These are phyloP conservation scores for Macrophomina phaseolina DNA, from an alignment of 2,329 filamentous ascomycete genomes.

Conservation along the genomic window DNA sequence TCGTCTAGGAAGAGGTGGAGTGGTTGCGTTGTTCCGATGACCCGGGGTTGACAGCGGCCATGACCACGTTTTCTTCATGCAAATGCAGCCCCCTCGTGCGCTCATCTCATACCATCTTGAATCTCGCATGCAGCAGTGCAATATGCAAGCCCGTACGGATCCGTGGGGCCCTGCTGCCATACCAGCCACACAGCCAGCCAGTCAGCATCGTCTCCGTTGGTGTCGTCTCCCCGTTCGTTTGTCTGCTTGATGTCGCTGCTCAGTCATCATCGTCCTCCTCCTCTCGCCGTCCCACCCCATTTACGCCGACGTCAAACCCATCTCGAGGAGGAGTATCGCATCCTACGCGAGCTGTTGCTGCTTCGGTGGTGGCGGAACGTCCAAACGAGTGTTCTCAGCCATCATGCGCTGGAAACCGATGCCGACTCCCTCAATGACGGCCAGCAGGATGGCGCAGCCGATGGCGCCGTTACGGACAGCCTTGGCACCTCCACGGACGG, in stretches of 20 bases:
- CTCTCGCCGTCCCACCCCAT: neutral
- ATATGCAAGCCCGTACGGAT: slow-evolving; percentile 5
- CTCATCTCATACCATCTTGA: slow-evolving; percentile 23
- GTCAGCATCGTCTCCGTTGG: neutral
- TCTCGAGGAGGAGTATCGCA: slow-evolving; percentile 22
- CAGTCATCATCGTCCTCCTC: neutral
- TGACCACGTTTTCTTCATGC: slow-evolving; percentile 26
- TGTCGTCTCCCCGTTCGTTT: slow-evolving; percentile 1
- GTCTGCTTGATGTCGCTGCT: neutral
- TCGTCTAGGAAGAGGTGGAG: slow-evolving; percentile 10
- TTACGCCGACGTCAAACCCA: slow-evolving; percentile 24
- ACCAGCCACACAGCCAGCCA: neutral
- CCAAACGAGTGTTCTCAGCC: slow-evolving; percentile 84
- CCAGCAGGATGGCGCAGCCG: slow-evolving; percentile 90
- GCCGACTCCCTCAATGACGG: slow-evolving; percentile 95
- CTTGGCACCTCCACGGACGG: slow-evolving; percentile 88
- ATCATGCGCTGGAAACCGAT: slow-evolving; percentile 96
- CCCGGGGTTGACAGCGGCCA: neutral
- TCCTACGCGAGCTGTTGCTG: slow-evolving; percentile 28
- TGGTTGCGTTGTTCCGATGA: neutral
- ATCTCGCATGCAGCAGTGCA: slow-evolving; percentile 20
- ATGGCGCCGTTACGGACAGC: slow-evolving; percentile 95
- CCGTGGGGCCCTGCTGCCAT: neutral
- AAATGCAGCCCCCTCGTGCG: neutral
- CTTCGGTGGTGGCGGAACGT: slow-evolving; percentile 57